A percentile compares a stretch with the other conserved stretches of the same genome.
phyloP scores from a whole-genome alignment of 768 basidiomycete species.

The Sutorius australiensis region DNA sequence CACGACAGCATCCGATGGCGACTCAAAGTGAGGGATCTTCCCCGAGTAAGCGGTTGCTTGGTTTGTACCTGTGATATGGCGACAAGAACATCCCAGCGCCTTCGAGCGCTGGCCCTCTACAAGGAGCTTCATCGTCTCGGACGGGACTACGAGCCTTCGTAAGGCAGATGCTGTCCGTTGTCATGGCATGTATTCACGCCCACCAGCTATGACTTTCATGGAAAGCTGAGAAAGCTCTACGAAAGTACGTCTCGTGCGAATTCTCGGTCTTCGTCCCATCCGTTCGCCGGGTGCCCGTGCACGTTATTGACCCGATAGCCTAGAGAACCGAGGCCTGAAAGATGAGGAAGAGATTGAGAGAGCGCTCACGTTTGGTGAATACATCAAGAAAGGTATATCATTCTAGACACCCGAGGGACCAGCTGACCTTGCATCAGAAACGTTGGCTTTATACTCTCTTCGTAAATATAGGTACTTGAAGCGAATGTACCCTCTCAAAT shows the following conservation, averaged over 20 bases:
- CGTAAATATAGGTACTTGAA: constrained; percentile 81
- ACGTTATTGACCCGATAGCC: background rate
- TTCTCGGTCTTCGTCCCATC: background rate
- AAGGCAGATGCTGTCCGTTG: constrained; percentile 29
- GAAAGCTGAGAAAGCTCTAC: constrained; percentile 63
- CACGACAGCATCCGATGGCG: too few relatives aligned
- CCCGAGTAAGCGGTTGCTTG: background rate
- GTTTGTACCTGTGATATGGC: constrained; percentile 36
- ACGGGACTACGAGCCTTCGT: constrained; percentile 81
- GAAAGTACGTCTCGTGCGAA: constrained; percentile 51
- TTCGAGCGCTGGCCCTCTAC: constrained; percentile 69
- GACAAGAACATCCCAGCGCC: constrained; percentile 44
- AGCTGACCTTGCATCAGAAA: constrained; percentile 47
- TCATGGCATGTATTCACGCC: constrained; percentile 1
- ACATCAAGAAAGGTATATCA: constrained; percentile 75
- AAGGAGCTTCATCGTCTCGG: constrained; percentile 81
- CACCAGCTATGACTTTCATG: constrained; percentile 72
- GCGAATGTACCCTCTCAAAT: constrained; percentile 56
- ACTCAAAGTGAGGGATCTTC: too few relatives aligned
- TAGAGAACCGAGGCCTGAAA: constrained; percentile 68
- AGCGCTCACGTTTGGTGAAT: constrained; percentile 71
- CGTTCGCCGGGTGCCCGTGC: background rate
- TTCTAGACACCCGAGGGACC: background rate
- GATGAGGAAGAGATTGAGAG: constrained; percentile 71
- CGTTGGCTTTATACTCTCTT: constrained; percentile 75